Evolutionary conservation across 495 filamentous ascomycete species (phyloP), one percentile per base, ranked within the genome.

Genomic region (Neurospora sp.): DNA sequence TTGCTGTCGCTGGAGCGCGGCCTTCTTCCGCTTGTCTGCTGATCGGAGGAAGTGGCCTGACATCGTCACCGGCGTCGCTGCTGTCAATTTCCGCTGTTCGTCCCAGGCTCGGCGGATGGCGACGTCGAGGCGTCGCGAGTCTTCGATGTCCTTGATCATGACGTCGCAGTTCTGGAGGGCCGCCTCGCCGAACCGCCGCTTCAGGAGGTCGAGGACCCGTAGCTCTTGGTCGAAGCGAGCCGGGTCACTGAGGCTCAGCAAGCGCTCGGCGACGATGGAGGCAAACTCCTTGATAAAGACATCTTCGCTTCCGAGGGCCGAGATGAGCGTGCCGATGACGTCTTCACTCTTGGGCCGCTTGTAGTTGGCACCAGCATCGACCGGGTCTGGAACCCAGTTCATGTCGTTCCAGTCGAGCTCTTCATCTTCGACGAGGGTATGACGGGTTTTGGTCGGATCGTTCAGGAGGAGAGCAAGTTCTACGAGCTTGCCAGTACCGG

Each of bases 211-310:
- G 5, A 98, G 87, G 7, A 97, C 94, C 38, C 83, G 82, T 18
- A 86, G 74, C 77, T 97, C 94, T 81, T 92, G 91, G 65, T 92
- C 89, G 73, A 91, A 95, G 9, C 89, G 84, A 0, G 84, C 79
- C 69, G 91, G 89, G n/a, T 90, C 87, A 18, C 53, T 65, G 53
- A 35, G 53, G 53, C 88, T 88, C 1, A 99, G 85, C 27, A 99
- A 83, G 40, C 93, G 89, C 71, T 94, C 92, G 3, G 91, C 92
- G 12, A 99, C 85, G 68, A 97, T 91, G 27, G 87, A 88, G 74
- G 95, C 92, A 75, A 99, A 90, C 80, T 98, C 96, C 78, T 94
- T 95, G 79, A 97, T 93, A 79, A 98, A 98, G 3, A 92, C 88
- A 68, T 96, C 91, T 82, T 93, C 89, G 44, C 91, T 90, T 35